Evolutionary conservation across 78 protist species (phyloP).

Genomic region (Dictyostelium citrinum): DNA sequence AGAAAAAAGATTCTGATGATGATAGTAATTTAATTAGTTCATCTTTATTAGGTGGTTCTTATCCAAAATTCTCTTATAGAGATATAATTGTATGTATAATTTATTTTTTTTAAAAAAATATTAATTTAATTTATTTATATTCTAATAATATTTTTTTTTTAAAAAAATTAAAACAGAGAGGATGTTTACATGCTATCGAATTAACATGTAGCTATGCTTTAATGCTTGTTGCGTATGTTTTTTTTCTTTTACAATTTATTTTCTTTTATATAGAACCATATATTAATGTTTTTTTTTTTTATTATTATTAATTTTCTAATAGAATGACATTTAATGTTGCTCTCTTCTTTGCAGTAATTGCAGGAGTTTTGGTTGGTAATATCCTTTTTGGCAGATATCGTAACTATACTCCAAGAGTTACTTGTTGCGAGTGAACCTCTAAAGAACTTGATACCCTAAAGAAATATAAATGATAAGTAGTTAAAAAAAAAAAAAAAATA

Average conservation of each 20-base stretch:
- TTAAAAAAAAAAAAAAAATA: not conserved
- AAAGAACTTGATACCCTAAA: not conserved
- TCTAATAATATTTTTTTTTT: not conserved
- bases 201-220: conserved; percentile 28
- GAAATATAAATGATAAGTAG: not conserved
- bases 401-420: conserved; percentile 39
- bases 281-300: no score
- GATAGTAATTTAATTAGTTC: not conserved
- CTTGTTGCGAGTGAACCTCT: conserved; percentile 33
- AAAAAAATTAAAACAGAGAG: not conserved
- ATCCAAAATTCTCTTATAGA: conserved; percentile 26
- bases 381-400: conserved; percentile 59
- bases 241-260: no score
- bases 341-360: conserved; percentile 56
- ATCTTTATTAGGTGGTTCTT: not conserved
- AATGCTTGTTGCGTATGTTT: conserved; percentile 60
- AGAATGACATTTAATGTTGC: conserved; percentile 63
- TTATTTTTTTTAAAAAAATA: not conserved
- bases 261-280: no score
- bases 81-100: not conserved
- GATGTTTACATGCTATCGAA: not conserved
- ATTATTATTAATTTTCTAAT: no score
- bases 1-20: not conserved
- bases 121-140: not conserved
- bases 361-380: conserved; percentile 48